These are phyloP conservation scores for Capniomyces stellatus DNA, from an alignment of 371 early-diverging fungal species.

Conservation along the genomic window DNA sequence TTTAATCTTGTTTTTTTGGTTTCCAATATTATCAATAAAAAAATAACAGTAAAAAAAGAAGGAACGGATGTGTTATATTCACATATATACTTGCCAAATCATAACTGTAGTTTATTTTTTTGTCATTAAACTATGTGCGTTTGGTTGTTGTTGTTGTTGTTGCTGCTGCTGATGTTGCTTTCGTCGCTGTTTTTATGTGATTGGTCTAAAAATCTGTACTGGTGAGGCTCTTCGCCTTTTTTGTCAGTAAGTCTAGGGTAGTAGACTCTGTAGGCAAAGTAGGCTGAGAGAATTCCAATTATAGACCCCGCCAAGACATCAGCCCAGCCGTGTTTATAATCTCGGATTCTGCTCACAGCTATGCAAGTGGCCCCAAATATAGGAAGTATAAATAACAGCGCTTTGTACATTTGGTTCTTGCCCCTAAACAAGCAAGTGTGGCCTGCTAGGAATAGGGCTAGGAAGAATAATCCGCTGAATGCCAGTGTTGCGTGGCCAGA, in stretches of 20 bases:
- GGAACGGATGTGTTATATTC: not conserved
- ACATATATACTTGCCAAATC: not conserved
- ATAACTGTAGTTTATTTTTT: not conserved
- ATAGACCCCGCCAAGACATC: conserved; percentile 51
- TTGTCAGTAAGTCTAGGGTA: conserved; percentile 27
- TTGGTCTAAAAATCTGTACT: not conserved
- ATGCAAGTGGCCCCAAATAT: conserved; percentile 39
- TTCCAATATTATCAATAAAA: no score
- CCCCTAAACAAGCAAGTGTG: conserved; percentile 48
- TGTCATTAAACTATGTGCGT: not conserved
- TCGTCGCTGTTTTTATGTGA: not conserved
- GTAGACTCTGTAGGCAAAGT: conserved; percentile 48
- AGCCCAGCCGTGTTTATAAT: conserved; percentile 71
- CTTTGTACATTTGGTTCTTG: conserved; percentile 47
- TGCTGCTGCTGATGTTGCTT: not conserved
- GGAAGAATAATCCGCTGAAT: conserved; percentile 50
- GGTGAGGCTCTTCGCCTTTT: conserved; percentile 8
- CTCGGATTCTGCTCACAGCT: conserved; percentile 44
- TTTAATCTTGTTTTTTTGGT: no score
- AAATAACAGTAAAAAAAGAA: not conserved
- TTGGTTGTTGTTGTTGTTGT: not conserved
- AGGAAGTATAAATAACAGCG: conserved; percentile 39
- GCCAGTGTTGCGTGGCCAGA: conserved; percentile 80
- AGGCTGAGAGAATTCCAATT: conserved; percentile 33
- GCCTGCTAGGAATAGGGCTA: conserved; percentile 51